phyloP scores from a whole-genome alignment of 176 grass and related monocot species.

The barley (Hordeum vulgare) region MorexV3_pseudomolecules_assembly NC_058518.1:510490797-510491296 shows the following conservation, averaged over 20 bases:
- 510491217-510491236: neutral
- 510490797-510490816: neutral
- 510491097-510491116: neutral
- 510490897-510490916: neutral
- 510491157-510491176: neutral
- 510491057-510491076: neutral
- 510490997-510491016: constrained; percentile 88
- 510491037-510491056: constrained; percentile 1
- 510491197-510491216: neutral
- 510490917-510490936: constrained; percentile 61
- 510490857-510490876: neutral
- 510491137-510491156: neutral
- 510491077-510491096: neutral
- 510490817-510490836: neutral
- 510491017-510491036: constrained; percentile 72
- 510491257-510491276: neutral
- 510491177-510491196: neutral
- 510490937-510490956: constrained; percentile 65
- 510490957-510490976: constrained; percentile 69
- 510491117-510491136: neutral
- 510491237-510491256: neutral
- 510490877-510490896: neutral
- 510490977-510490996: constrained; percentile 74
- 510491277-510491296: neutral
- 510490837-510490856: neutral